Evolutionary conservation across 148 eudicot genomes (phyloP).

Genomic region (Pharnaceum exiguum): DNA sequence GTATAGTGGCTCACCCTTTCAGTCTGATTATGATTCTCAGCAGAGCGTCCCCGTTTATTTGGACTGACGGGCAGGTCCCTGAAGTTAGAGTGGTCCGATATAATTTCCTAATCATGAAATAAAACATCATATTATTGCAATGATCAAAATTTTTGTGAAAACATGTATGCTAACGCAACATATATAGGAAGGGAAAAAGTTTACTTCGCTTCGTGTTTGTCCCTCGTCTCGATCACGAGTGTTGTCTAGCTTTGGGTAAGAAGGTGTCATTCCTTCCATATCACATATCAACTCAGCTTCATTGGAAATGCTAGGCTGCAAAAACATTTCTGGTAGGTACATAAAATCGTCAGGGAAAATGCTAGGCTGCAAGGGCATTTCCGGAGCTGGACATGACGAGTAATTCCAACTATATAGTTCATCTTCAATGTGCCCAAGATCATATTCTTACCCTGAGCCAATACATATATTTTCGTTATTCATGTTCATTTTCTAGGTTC

Average conservation of each 20-base stretch:
- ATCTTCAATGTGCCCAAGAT: neutral
- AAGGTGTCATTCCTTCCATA: neutral
- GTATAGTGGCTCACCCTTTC: neutral
- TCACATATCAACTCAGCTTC: neutral
- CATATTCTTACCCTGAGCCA: neutral
- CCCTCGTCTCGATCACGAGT: neutral
- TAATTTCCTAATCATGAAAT: neutral
- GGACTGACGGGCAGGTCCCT: neutral
- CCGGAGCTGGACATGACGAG: neutral
- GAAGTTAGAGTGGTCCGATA: neutral
- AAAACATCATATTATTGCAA: no score
- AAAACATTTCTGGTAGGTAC: neutral
- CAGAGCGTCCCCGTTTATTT: neutral
- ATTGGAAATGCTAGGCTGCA: slow-evolving; percentile 10
- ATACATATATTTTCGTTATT: neutral
- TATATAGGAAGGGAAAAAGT: no score
- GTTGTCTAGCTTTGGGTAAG: neutral
- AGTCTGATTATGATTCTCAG: slow-evolving; percentile 1
- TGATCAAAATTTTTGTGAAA: no score
- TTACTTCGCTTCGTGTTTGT: neutral
- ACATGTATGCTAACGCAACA: no score
- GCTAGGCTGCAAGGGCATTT: neutral
- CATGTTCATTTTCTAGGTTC: no score
- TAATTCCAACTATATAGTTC: slow-evolving; percentile 2
- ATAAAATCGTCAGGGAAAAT: neutral